A percentile compares a stretch with the other conserved stretches of the same genome.
Conservation (phyloP, 306 rosid genomes). For the Fragaria ananassa region DNA sequence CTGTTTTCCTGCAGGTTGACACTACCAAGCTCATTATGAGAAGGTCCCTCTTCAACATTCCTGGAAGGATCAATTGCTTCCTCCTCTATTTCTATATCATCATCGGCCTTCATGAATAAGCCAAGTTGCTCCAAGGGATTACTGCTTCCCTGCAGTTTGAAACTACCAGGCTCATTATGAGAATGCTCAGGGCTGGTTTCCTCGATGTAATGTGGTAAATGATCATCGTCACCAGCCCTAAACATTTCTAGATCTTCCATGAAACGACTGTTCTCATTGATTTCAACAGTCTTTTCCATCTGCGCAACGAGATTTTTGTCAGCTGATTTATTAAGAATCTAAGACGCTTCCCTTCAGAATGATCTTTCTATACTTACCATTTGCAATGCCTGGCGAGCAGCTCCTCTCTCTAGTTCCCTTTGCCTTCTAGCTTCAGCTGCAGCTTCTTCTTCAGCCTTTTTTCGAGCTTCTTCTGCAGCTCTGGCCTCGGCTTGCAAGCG, state of each 20-base stretch:
- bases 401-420: slow-evolving; percentile 90
- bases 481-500: slow-evolving; percentile 88
- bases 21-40: slow-evolving; percentile 53
- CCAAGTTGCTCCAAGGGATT: slow-evolving; percentile 79
- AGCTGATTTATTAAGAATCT: slow-evolving; percentile 15
- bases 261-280: slow-evolving; percentile 71
- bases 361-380: slow-evolving; percentile 39
- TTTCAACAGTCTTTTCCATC: slow-evolving; percentile 94
- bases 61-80: slow-evolving; percentile 43
- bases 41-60: slow-evolving; percentile 19
- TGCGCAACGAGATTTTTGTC: slow-evolving; percentile 22
- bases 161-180: slow-evolving; percentile 54
- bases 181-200: slow-evolving; percentile 52
- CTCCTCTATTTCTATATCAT: slow-evolving; percentile 75
- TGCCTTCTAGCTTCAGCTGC: slow-evolving; percentile 73
- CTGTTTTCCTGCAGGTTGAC: slow-evolving; percentile 59
- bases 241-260: slow-evolving; percentile 87
- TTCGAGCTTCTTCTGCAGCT: slow-evolving; percentile 92
- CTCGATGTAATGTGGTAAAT: slow-evolving; percentile 48
- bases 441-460: slow-evolving; percentile 74
- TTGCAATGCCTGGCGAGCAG: slow-evolving; percentile 86
- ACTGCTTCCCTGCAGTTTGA: slow-evolving; percentile 59
- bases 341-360: slow-evolving; percentile 3
- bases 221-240: slow-evolving; percentile 46
- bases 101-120: slow-evolving; percentile 74